Evolutionary conservation across 208 protist genomes (phyloP), one percentile per base, ranked within the genome.

Genomic region (Porcisia hertigi): DNA sequence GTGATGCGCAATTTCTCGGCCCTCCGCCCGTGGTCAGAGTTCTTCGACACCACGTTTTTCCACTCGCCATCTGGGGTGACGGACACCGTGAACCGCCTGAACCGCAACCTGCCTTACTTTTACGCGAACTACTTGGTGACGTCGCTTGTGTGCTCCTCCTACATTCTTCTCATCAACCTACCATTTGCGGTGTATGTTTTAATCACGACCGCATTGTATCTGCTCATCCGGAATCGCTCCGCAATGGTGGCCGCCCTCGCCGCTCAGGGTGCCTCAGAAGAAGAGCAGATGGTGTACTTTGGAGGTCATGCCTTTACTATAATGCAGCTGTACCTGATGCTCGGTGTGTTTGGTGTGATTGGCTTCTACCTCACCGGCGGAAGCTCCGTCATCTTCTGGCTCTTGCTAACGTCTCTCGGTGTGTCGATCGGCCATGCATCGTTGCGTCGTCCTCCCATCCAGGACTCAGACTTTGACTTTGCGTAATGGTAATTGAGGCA

Each of bases 111-210:
- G 30, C 80, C 84, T 36, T 86, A 95, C 83, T 98, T 96, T 73
- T 93, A 95, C 82, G 78, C 88, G n/a, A 98, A 98, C 79, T 98
- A 98, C 81, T 73, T 98, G 36, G 76, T 97, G 14, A 73, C 97
- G 11, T 92, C 92, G n/a, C 34, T 96, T 4, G 30, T 92, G 20
- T 88, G 92, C 73, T 92, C 86, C 7, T 88, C 88, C 0, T 96
- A 93, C 78, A 86, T 96, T 25, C 69, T 98, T 25, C 76, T 98
- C 9, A 86, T 91, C 75, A 96, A 98, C 71, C 85, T 88, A 39
- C 23, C 82, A 41, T 97, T 98, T 80, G 83, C 83, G 20, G 25
- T 98, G 30, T 94, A 87, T 59, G 67, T 92, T 36, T 52, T 92
- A 45, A 6, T 89, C 23, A 72, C 81, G 47, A 57, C 87, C 7